Evolutionary conservation across 176 grass and related monocot genomes (phyloP).

Genomic region (Poa annua): DNA sequence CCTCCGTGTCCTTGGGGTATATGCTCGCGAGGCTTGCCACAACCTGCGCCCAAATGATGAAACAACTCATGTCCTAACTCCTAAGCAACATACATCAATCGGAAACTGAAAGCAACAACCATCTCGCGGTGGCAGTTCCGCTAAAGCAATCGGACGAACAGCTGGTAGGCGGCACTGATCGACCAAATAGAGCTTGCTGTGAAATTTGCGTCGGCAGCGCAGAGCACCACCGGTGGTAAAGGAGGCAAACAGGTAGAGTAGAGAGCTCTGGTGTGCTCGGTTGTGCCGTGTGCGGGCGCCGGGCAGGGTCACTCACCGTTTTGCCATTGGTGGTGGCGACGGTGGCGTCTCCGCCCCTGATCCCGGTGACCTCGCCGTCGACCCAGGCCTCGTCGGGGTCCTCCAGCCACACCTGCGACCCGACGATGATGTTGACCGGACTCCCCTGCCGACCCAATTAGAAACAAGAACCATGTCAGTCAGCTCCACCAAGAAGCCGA

Average conservation of each 20-base stretch:
- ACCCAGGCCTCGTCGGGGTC: slow-evolving; percentile 70
- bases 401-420: slow-evolving; percentile 92
- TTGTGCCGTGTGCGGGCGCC: background rate
- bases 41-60: slow-evolving; percentile 49
- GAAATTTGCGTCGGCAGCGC: background rate
- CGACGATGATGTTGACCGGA: slow-evolving; percentile 96
- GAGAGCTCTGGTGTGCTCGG: background rate
- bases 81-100: background rate
- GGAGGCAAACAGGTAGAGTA: background rate
- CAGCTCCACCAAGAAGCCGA: background rate
- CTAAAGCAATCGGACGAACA: background rate
- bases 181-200: background rate
- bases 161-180: background rate
- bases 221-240: background rate
- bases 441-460: slow-evolving; percentile 56
- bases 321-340: slow-evolving; percentile 62
- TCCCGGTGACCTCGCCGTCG: slow-evolving; percentile 78
- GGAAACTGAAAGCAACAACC: background rate
- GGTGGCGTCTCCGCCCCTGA: slow-evolving; percentile 67
- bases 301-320: slow-evolving; percentile 48
- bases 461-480: slow-evolving; percentile 19
- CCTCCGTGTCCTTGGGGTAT: slow-evolving; percentile 92
- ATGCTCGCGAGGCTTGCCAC: slow-evolving; percentile 69
- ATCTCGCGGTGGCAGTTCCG: background rate
- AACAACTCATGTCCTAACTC: background rate